Evolutionary conservation across 176 grass and related monocot genomes (phyloP), one percentile per base, ranked within the genome.

Genomic region (Puccinellia tenuiflora): DNA sequence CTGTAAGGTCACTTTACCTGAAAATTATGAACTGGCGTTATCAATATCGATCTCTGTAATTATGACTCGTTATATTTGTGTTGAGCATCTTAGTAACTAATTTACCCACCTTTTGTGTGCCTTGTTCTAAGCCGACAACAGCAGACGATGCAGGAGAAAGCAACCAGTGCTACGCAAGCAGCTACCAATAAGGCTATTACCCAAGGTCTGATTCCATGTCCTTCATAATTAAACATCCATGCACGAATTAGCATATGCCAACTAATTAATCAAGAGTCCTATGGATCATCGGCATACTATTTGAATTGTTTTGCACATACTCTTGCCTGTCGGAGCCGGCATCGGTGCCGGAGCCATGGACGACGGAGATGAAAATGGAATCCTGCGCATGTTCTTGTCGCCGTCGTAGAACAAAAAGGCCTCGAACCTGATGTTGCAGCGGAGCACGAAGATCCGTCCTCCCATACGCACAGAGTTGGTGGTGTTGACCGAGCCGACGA

Each of bases 341-440:
- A n/a, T 12, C 5, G 70, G 70, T 30, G 69, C 69, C 25, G 3
- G 69, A 74, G 26, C 26, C 0, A 21, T 50, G 25, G 70, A 74
- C 31, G 26, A 10, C 6, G 43, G 25, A 48, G 69, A 18, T 73
- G 45, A 8, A 74, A 74, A 74, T 74, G 45, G 45, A 33, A 74
- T 74, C 43, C 9, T 26, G 26, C 26, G 43, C 9, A 9, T 30
- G 70, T 48, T 74, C 9, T 50, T 74, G 45, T 31, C n/a, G n/a
- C n/a, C 70, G 1, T 50, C 16, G 26, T 50, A 74, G 70, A 74
- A 74, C 16, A 5, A 9, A 18, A 51, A 31, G 3, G 45, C 45
- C 43, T 74, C 70, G 9, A 74, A 74, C 45, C 70, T 51, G 70
- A 74, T 9, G 26, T 74, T 74, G 45, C 70, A 74, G 43, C 70